Evolutionary conservation across 2,329 filamentous ascomycete species (phyloP), one percentile per base, ranked within the genome.

Genomic region (Teratosphaeriaceae sp.): DNA sequence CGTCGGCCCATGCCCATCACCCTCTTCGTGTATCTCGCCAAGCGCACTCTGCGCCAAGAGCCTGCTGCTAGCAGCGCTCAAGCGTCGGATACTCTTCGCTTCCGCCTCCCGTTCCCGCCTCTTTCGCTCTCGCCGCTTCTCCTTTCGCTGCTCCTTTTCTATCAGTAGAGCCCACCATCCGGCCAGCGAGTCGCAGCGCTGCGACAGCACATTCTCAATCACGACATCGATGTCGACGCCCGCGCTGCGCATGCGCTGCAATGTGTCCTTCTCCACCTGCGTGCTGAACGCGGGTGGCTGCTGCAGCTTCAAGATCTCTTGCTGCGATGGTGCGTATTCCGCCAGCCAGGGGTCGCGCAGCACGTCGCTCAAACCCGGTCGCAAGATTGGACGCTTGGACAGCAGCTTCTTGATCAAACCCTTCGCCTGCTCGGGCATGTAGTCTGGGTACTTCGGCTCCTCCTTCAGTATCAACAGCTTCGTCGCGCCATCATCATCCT

Each of bases 111-210:
- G 82, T 61, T 97, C 89, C 59, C 78, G 88, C 7, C 90, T 79
- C 60, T 90, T 96, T 41, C 80, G 78, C 56, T 96, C 88, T 49
- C 83, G 75, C 47, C 88, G 75, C 48, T 70, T 76, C 51, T 89
- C 82, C 64, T 98, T 98, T 7, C 88, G 80, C 61, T 88, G 80
- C 60, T 98, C 92, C 63, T 97, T 98, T 59, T 97, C 92, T 8
- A 97, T 80, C 29, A 98, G 69, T 21, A 98, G 67, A 2, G 87
- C 85, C 92, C 92, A 98, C 92, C 92, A 98, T 5, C 92, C 92
- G 39, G 88, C 87, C 38, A 98, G 70, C 5, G 84, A 78, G 65
- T 98, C 90, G 59, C 92, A 97, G 51, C 87, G 78, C 62, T 95
- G 88, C 3, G 88, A 80, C 26, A 95, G 66, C 2, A 98, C 92